Base-by-base conservation (phyloP, 495 filamentous ascomycete species). In the Penicillium ochrochloron region DNA sequence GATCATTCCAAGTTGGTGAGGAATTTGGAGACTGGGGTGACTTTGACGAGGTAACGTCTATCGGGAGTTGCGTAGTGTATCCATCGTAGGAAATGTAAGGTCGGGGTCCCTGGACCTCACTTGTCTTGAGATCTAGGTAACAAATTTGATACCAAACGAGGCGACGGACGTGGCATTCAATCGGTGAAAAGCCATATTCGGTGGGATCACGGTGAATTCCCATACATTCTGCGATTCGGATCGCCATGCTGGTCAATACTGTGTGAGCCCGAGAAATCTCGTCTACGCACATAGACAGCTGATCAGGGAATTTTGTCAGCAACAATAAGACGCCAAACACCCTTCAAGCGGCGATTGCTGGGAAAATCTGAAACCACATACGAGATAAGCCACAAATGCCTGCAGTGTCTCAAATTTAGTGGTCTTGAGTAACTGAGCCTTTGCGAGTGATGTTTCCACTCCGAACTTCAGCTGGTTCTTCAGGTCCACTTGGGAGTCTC, bases 1-100 rank as follows among this genome's bases (percentile, higher is more conserved):
- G 85, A 34, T 89, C 86, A 2, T 91, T 92, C 84, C 87, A 94
- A 27, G 46, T 54, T 7, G 27, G 9, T 48, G 42, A 3, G 9
- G 42, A 48, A 48, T 23, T 48, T 23, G 42, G 21, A 48, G 42
- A 48, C 19, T 48, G 42, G 37, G 37, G 37, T 23, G 42, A 48
- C n/a, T 10, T 48, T 23, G 42, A 2, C 42, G 42, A 11, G 7
- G 42, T 23, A 48, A 48, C 42, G 19, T 48, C 42, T 6, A 48
- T 48, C 9, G 42, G 42, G 11, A 48, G 42, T 10, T 48, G 42
- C 23, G 42, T 48, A 0, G 42, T 48, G 23, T 48, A 48, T 10
- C 42, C 42, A 23, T 48, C 42, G 11, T 48, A 12, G 19, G n/a
- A 23, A 15, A 48, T 48, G 42, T 48, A 48, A 21, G 42, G 42